Evolutionary conservation across 805 yeast genomes (phyloP).

Genomic region (Yarrowia sp.): DNA sequence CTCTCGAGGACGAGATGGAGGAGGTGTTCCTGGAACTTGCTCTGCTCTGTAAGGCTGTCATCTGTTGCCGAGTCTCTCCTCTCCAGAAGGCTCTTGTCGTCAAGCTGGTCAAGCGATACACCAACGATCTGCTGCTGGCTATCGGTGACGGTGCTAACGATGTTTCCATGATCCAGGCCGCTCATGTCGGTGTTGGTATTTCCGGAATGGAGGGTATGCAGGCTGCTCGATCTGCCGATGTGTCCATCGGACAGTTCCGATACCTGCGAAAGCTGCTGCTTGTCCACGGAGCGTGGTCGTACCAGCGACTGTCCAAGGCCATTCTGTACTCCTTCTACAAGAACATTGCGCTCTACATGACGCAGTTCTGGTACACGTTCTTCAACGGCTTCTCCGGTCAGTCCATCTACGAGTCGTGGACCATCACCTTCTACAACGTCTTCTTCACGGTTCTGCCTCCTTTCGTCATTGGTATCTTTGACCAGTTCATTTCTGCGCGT

Average conservation of each 20-base stretch:
- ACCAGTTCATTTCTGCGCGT: constrained; percentile 90
- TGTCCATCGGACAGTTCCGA: constrained; percentile 93
- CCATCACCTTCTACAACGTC: constrained; percentile 92
- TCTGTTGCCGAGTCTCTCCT: constrained; percentile 98
- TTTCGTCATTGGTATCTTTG: constrained; percentile 92
- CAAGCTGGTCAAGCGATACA: constrained; percentile 82
- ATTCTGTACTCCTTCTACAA: constrained; percentile 94
- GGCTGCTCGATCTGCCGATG: constrained; percentile 97
- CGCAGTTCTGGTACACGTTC: constrained; percentile 97
- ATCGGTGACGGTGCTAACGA: constrained; percentile 99
- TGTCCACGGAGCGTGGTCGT: constrained; percentile 98
- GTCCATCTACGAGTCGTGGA: constrained; percentile 96
- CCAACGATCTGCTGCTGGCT: constrained; percentile 72
- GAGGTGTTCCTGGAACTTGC: constrained; percentile 77
- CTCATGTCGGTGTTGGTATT: constrained; percentile 98
- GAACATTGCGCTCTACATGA: constrained; percentile 92
- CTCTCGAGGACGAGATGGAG: constrained; percentile 77
- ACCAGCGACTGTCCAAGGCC: constrained; percentile 89
- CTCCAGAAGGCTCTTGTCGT: constrained; percentile 95
- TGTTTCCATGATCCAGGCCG: constrained; percentile 98
- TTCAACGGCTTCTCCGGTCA: constrained; percentile 92
- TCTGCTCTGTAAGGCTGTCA: constrained; percentile 86
- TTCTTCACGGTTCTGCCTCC: constrained; percentile 95
- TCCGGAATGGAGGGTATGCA: constrained; percentile 99
- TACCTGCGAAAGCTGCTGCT: constrained; percentile 76